Evolutionary conservation across 2,329 filamentous ascomycete genomes (phyloP).

Genomic region (Fusarium sp.): DNA sequence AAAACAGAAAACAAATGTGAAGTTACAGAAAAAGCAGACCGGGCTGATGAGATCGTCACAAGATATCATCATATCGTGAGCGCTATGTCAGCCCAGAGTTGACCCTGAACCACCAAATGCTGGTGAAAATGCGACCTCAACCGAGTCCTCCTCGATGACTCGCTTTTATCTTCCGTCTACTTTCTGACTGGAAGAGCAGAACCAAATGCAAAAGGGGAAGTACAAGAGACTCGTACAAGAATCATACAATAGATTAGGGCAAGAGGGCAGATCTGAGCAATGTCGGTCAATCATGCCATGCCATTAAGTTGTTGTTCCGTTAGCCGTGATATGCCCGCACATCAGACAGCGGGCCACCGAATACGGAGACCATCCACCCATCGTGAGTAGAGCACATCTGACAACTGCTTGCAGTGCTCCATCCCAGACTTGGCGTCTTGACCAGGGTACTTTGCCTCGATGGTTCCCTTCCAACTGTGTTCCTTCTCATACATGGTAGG

Average conservation of each 20-base stretch:
- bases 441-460: constrained; percentile 70
- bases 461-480: constrained; percentile 61
- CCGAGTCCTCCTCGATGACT: constrained; percentile 11
- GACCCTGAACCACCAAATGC: constrained; percentile 16
- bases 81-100: constrained; percentile 19
- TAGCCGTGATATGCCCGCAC: not conserved
- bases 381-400: constrained; percentile 89
- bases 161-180: constrained; percentile 12
- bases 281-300: not conserved
- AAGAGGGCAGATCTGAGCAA: not conserved
- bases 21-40: constrained; percentile 29
- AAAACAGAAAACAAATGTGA: not conserved
- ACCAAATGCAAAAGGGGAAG: constrained; percentile 31
- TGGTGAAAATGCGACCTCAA: constrained; percentile 23
- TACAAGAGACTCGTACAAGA: constrained; percentile 23
- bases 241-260: constrained; percentile 24
- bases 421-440: constrained; percentile 77
- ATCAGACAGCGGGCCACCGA: constrained; percentile 71
- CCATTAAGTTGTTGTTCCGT: constrained; percentile 4
- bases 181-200: constrained; percentile 4
- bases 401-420: constrained; percentile 92
- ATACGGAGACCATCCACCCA: constrained; percentile 89
- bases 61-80: constrained; percentile 45
- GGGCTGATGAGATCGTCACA: constrained; percentile 29
- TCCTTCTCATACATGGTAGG: constrained; percentile 61